A percentile compares a stretch with the other conserved stretches of the same genome.
phyloP scores from a whole-genome alignment of 2,329 filamentous ascomycete genomes.

The Neospermospora avenae region DNA sequence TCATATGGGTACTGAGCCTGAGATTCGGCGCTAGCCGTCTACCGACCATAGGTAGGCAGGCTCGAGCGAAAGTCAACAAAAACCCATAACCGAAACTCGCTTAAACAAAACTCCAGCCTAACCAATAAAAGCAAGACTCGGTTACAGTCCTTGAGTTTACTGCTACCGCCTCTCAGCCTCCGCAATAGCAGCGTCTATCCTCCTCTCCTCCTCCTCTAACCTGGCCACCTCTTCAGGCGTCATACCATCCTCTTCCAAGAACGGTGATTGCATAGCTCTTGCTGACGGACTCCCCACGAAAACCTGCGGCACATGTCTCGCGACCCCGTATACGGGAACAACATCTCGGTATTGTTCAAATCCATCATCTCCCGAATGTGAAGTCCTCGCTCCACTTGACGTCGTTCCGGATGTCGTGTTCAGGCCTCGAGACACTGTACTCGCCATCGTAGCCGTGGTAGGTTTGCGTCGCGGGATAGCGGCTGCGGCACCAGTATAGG shows the following conservation, averaged over 20 bases:
- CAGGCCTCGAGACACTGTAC: conserved; percentile 18
- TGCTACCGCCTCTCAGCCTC: conserved; percentile 24
- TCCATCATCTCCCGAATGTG: background rate
- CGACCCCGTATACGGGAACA: conserved; percentile 19
- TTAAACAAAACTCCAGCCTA: conserved; percentile 7
- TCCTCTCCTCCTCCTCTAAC: conserved; percentile 33
- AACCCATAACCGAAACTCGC: background rate
- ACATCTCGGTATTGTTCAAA: conserved; percentile 25
- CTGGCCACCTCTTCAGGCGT: conserved; percentile 28
- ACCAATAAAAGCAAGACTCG: background rate
- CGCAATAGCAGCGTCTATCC: conserved; percentile 33
- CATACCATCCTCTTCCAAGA: conserved; percentile 27
- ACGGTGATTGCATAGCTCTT: conserved; percentile 8
- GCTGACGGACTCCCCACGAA: conserved; percentile 7
- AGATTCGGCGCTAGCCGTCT: background rate
- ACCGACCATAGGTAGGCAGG: background rate
- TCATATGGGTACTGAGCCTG: conserved; percentile 5
- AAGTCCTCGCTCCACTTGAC: conserved; percentile 1
- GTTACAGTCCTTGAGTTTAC: background rate
- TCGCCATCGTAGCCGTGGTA: conserved; percentile 9
- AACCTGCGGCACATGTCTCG: conserved; percentile 21
- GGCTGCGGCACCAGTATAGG: conserved; percentile 17
- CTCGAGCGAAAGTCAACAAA: background rate
- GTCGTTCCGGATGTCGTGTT: conserved; percentile 7
- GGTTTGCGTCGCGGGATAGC: conserved; percentile 22